Evolutionary conservation across 202 grass and related monocot genomes (phyloP).

Genomic region (Hordeum pubiflorum): DNA sequence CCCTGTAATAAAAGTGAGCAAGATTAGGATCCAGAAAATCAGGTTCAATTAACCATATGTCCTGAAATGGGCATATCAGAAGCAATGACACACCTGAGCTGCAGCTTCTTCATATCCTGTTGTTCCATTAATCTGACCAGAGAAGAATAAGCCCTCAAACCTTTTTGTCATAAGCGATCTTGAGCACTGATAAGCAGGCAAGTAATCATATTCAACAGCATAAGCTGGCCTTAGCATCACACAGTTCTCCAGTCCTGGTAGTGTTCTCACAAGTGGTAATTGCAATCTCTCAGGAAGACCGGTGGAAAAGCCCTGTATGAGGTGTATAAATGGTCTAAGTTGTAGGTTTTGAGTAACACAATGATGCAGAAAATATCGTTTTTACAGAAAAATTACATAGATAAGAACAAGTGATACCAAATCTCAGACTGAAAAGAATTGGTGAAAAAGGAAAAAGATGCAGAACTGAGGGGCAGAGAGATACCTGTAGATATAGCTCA

Average conservation of each 20-base stretch:
- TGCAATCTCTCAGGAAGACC: constrained; percentile 89
- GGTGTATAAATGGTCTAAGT: constrained; percentile 14
- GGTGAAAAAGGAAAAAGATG: not conserved
- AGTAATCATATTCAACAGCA: constrained; percentile 96
- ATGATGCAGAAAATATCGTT: constrained; percentile 7
- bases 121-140: constrained; percentile 97
- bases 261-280: constrained; percentile 70
- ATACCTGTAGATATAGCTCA: constrained; percentile 92
- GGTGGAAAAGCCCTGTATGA: constrained; percentile 82
- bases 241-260: constrained; percentile 88
- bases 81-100: constrained; percentile 65
- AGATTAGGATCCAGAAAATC: constrained; percentile 25
- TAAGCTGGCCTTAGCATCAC: constrained; percentile 92
- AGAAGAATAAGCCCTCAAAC: constrained; percentile 89
- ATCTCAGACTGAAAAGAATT: constrained; percentile 19
- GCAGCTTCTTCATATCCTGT: constrained; percentile 99
- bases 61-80: constrained; percentile 11
- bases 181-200: constrained; percentile 92
- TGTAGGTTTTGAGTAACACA: not conserved
- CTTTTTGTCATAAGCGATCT: constrained; percentile 99
- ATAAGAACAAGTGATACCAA: not conserved
- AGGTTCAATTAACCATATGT: not conserved
- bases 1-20: constrained; percentile 48
- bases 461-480: not conserved
- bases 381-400: not conserved